Evolutionary conservation across 441 rosid genomes (phyloP).

Genomic region (Viola pubescens): DNA sequence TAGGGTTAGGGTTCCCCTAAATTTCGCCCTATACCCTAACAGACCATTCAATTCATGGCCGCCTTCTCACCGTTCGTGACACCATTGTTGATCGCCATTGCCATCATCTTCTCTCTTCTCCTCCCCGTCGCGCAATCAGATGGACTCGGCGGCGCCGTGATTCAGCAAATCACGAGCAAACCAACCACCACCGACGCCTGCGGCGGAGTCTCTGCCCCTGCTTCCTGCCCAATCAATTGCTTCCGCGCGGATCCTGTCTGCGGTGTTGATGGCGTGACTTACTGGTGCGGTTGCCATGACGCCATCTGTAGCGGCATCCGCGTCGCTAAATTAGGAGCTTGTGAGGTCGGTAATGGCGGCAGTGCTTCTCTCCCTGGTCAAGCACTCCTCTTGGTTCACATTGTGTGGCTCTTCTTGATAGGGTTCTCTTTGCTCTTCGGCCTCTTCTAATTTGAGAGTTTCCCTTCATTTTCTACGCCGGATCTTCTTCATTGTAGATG

Average conservation of each 20-base stretch:
- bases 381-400: conserved; percentile 65
- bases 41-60: too few species aligned
- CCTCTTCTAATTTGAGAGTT: conserved; percentile 28
- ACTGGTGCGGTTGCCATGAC: conserved; percentile 71
- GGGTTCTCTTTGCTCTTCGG: conserved; percentile 63
- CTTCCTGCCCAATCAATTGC: conserved; percentile 60
- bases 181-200: conserved; percentile 24
- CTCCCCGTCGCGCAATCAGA: conserved; percentile 6
- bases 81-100: background rate
- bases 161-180: background rate
- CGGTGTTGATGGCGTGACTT: conserved; percentile 63
- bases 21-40: too few species aligned
- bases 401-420: conserved; percentile 59
- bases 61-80: too few species aligned
- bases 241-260: conserved; percentile 73
- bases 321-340: conserved; percentile 54
- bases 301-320: conserved; percentile 55
- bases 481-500: too few species aligned
- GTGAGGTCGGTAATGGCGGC: conserved; percentile 54
- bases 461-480: too few species aligned
- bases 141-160: background rate
- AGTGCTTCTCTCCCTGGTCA: conserved; percentile 36
- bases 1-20: too few species aligned
- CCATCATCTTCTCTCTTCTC: background rate
- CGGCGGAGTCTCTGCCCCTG: conserved; percentile 14